Conservation (phyloP, 352 stramenopile genomes). For the Aphanomyces invadans region DNA sequence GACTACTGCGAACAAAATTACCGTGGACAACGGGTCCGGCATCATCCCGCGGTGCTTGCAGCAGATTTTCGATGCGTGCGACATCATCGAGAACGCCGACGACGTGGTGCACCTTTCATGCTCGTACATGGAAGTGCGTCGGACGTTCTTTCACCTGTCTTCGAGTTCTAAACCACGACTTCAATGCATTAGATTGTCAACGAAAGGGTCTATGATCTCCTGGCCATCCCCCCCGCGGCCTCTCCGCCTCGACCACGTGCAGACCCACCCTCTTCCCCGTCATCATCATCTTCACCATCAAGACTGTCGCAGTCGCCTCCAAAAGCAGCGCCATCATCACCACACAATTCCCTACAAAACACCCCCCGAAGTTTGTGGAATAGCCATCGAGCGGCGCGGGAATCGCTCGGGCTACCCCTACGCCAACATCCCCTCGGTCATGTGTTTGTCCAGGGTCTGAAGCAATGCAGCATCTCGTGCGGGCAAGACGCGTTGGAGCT, state of each 20-base stretch:
- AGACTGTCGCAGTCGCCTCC: neutral
- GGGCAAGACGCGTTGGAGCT: slow-evolving; percentile 44
- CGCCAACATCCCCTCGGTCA: slow-evolving; percentile 57
- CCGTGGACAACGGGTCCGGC: slow-evolving; percentile 29
- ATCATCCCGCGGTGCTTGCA: slow-evolving; percentile 54
- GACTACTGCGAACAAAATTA: neutral
- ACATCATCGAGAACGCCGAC: slow-evolving; percentile 21
- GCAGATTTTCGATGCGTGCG: slow-evolving; percentile 42
- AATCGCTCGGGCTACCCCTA: slow-evolving; percentile 44
- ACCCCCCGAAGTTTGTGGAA: slow-evolving; percentile 50
- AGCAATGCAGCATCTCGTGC: slow-evolving; percentile 39
- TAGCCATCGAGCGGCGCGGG: slow-evolving; percentile 36
- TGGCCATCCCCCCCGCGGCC: slow-evolving; percentile 33
- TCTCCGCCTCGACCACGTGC: too few species aligned
- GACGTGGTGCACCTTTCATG: slow-evolving; percentile 66
- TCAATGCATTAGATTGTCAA: slow-evolving; percentile 52
- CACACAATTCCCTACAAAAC: neutral
- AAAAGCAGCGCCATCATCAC: neutral
- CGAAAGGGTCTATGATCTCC: slow-evolving; percentile 69
- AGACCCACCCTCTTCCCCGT: slow-evolving; percentile 1
- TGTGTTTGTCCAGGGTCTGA: slow-evolving; percentile 65
- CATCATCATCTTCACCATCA: neutral
- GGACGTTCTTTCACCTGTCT: neutral
- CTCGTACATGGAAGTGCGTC: slow-evolving; percentile 17
- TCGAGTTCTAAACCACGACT: neutral